phyloP scores from a whole-genome alignment of 768 basidiomycete species.

The Pleurotus tuoliensis region DNA sequence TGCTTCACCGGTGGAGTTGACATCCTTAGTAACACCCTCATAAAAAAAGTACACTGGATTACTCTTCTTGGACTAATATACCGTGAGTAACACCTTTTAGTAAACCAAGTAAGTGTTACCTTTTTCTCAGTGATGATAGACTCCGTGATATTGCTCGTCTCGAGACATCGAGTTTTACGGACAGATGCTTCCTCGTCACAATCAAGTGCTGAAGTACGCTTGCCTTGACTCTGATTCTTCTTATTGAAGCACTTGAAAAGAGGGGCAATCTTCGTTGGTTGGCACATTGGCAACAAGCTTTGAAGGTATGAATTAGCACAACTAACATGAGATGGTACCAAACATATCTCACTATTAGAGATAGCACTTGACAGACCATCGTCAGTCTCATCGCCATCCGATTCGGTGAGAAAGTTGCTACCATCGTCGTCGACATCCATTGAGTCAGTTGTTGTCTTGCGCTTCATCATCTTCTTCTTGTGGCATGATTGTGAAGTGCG shows the following conservation, averaged over 20 bases:
- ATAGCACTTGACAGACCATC: neutral
- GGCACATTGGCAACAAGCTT: neutral
- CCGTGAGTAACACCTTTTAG: too few species aligned
- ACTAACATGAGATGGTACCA: neutral
- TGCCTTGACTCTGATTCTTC: too few species aligned
- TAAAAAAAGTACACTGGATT: slow-evolving; percentile 16
- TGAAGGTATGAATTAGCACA: neutral
- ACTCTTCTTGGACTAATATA: neutral
- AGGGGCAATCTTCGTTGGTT: neutral
- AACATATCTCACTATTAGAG: neutral
- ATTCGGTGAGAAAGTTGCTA: neutral
- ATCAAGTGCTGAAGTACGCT: too few species aligned
- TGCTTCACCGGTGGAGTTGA: neutral
- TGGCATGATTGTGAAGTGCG: too few species aligned
- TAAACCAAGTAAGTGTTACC: too few species aligned
- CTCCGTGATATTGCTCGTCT: too few species aligned
- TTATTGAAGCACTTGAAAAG: neutral
- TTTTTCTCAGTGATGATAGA: too few species aligned
- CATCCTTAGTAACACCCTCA: slow-evolving; percentile 5
- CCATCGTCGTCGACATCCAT: neutral
- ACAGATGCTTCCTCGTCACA: too few species aligned
- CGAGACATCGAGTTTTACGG: too few species aligned
- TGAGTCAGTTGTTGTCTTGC: too few species aligned
- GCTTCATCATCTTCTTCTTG: neutral
- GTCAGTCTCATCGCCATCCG: neutral